Base-by-base conservation (phyloP, 78 protist genomes). In the Speleostelium caveatum region DNA sequence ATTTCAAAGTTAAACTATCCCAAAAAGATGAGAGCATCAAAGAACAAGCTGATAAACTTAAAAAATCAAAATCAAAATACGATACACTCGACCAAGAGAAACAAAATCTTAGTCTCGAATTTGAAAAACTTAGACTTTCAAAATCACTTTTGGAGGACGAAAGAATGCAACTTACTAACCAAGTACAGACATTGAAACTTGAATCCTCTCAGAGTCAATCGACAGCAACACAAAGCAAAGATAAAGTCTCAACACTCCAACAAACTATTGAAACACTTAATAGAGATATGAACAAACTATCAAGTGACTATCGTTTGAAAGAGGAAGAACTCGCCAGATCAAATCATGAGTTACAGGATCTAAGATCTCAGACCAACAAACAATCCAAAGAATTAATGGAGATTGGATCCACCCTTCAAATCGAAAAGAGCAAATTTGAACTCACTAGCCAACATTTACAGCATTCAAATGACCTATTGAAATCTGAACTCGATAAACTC, bases 301-400 rank as follows among this genome's bases (percentile, higher is more conserved):
- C n/a, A 14, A 41, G 38, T 45, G 91, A 83, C 2, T 30, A 59
- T 3, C 26, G 56, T 2, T 1, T 7, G 1, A 67, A 59, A 19
- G 91, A 83, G 1, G 79, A 83, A 4, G 56, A 83, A 10, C 0
- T 83, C 33, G 39, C 28, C 26, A 32, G 39, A 17, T 8, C 59
- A 28, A 60, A 36, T n/a, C 12, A 10, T 2, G 91, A 83, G 53
- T 5, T 69, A 10, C 24, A 21, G 7, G 91, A 83, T 39, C 38
- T 56, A 2, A 67, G 51, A 42, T 6, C 17, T 5, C 60, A 67
- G 1, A 28, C n/a, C 2, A 1, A 45, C 0, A 67, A 41, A 39
- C 77, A 69, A 45, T 38, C 91, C 19, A 83, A 83, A 45, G 91
- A 83, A 5, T n/a, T 83, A 3, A 6, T 62, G 0, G 91, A 83